Base-by-base conservation (phyloP, 2,329 filamentous ascomycete species). In the Scedosporium dehoogii region DNA sequence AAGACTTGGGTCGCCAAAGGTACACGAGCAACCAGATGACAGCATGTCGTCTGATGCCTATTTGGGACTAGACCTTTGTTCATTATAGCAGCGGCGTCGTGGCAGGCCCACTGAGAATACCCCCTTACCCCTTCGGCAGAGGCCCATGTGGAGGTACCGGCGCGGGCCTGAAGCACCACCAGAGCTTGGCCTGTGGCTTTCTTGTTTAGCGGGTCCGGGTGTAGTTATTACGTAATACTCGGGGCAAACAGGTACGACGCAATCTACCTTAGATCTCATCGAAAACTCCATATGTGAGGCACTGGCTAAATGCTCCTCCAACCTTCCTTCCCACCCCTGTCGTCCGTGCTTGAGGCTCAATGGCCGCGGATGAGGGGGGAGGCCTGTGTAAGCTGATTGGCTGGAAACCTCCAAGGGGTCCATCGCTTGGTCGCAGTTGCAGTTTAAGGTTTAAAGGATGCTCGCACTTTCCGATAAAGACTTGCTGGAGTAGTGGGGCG, bases 371-470 rank as follows among this genome's bases (percentile, higher is more conserved):
- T 27, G 25, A 21, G 16, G 59, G 59, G 21, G 12, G 23, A n/a
- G 42, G 59, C 0, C 12, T 27, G 12, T 4, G 18, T n/a, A 2
- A 12, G 14, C 16, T 60, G 59, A 60, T 60, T 53, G 59, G 59
- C 4, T 33, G 18, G 10, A 10, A 6, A 29, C n/a, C 42, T 25
- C 23, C 59, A 53, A 56, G 48, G 48, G 44, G 59, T 48, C 59
- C 29, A 23, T 33, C 33, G 29, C 9, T 38, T 56, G 59, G 59
- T 61, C 59, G 48, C 59, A 61, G 48, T 51, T 56, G 59, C 59
- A 61, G 59, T 61, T 61, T 61, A 61, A 61, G 59, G 59, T 61
- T 59, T 25, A 56, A 41, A 56, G 48, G 59, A 61, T 42, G 59
- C 46, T 44, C 48, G 27, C 59, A 29, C 44, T 53, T 60, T 60